These are phyloP conservation scores for Schizosaccharomyces cryophilus DNA, from an alignment of 805 yeast genomes.

Conservation along the genomic window DNA sequence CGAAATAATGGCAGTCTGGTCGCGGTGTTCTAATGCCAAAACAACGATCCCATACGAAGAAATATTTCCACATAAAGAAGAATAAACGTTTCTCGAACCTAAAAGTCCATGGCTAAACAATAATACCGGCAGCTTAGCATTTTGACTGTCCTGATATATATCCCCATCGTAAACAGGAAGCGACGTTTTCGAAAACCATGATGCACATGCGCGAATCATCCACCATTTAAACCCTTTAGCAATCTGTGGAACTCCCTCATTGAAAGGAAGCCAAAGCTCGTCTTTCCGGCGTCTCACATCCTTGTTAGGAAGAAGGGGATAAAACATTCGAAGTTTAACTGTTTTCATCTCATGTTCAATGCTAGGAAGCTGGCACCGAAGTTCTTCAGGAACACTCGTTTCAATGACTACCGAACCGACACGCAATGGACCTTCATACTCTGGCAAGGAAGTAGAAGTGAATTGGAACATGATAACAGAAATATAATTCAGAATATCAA, in stretches of 20 bases:
- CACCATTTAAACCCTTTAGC: constrained; percentile 4
- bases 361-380: not conserved
- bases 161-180: not conserved
- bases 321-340: constrained; percentile 8
- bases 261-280: constrained; percentile 3
- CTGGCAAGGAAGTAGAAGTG: constrained; percentile 3
- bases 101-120: constrained; percentile 11
- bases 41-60: constrained; percentile 10
- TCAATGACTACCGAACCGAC: constrained; percentile 9
- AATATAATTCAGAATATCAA: not conserved
- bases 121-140: constrained; percentile 9
- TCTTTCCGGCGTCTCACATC: not conserved
- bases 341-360: constrained; percentile 8
- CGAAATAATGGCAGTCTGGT: constrained; percentile 28
- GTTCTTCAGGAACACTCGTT: constrained; percentile 5
- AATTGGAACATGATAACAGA: not conserved
- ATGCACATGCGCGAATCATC: constrained; percentile 4
- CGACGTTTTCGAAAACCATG: constrained; percentile 3
- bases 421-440: constrained; percentile 8
- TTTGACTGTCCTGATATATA: not conserved
- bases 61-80: constrained; percentile 9
- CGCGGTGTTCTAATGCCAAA: constrained; percentile 16
- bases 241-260: constrained; percentile 8
- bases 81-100: constrained; percentile 10
- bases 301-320: constrained; percentile 6